phyloP scores from a whole-genome alignment of 1,139 yeast species.

The Scheffersomyces lignicola region DNA sequence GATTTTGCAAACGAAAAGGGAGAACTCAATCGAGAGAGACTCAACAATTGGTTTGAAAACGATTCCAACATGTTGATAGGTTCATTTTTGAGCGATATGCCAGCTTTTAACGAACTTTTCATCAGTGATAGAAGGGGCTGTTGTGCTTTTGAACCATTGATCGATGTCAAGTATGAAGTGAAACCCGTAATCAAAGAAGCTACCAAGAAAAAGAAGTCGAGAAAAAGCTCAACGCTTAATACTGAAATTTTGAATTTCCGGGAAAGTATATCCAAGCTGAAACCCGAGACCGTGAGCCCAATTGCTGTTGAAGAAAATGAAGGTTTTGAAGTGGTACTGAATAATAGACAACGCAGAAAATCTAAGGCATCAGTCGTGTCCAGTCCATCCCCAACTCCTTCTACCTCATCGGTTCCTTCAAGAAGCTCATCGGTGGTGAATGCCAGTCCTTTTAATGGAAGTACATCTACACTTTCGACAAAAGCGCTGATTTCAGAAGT shows the following conservation, averaged over 20 bases:
- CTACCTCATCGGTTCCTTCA: constrained; percentile 7
- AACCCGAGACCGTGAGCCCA: constrained; percentile 9
- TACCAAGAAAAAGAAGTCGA: constrained; percentile 23
- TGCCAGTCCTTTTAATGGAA: constrained; percentile 6
- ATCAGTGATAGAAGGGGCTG: constrained; percentile 46
- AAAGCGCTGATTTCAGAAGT: neutral
- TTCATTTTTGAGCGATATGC: constrained; percentile 33
- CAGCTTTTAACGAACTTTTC: constrained; percentile 48
- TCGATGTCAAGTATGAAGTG: constrained; percentile 37
- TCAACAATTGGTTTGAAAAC: constrained; percentile 20
- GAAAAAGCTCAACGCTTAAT: constrained; percentile 27
- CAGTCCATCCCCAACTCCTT: constrained; percentile 11
- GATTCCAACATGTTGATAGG: constrained; percentile 23
- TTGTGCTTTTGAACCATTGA: constrained; percentile 46
- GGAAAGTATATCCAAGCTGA: constrained; percentile 10
- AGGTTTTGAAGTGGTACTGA: constrained; percentile 32
- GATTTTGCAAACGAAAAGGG: constrained; percentile 22
- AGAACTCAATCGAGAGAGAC: constrained; percentile 12
- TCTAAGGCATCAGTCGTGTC: constrained; percentile 10
- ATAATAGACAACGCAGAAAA: constrained; percentile 20
- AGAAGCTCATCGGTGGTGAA: neutral
- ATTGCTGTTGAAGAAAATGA: constrained; percentile 28
- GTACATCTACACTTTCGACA: constrained; percentile 4
- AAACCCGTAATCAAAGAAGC: constrained; percentile 14
- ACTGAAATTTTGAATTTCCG: constrained; percentile 26